phyloP scores from a whole-genome alignment of 345 rosid species.

The Zanthoxylum bungeanum region DNA sequence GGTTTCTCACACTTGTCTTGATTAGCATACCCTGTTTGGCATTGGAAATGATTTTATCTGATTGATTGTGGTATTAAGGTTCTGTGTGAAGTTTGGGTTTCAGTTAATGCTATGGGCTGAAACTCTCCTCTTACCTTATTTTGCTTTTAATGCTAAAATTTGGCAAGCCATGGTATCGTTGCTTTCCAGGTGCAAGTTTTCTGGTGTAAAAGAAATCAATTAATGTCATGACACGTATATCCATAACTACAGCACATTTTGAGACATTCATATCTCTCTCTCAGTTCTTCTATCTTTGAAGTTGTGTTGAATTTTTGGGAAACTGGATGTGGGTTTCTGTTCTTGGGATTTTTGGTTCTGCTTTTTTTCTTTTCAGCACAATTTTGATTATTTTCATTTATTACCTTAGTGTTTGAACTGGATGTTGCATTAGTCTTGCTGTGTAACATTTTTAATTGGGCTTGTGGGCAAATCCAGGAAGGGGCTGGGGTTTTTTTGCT shows the following conservation, averaged over 20 bases:
- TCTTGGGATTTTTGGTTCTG: background rate
- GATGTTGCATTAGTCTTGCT: background rate
- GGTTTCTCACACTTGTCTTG: background rate
- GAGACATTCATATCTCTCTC: background rate
- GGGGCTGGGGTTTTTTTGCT: background rate
- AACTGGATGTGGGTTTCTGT: background rate
- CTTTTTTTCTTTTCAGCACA: background rate
- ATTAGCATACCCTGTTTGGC: background rate
- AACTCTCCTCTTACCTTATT: background rate
- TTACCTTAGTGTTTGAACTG: background rate
- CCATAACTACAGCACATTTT: background rate
- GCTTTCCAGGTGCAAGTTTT: background rate
- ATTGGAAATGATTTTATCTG: background rate
- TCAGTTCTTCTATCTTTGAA: background rate
- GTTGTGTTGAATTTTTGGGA: background rate
- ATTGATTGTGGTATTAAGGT: background rate
- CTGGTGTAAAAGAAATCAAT: background rate
- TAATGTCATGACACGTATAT: background rate
- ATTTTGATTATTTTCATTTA: background rate
- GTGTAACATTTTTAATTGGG: background rate
- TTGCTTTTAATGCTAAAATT: background rate
- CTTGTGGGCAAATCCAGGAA: background rate
- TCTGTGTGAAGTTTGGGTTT: background rate
- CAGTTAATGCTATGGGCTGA: background rate
- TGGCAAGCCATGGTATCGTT: background rate